These are phyloP conservation scores for Lipomyces mesembrius DNA, from an alignment of 805 yeast species.

Conservation along the genomic window DNA sequence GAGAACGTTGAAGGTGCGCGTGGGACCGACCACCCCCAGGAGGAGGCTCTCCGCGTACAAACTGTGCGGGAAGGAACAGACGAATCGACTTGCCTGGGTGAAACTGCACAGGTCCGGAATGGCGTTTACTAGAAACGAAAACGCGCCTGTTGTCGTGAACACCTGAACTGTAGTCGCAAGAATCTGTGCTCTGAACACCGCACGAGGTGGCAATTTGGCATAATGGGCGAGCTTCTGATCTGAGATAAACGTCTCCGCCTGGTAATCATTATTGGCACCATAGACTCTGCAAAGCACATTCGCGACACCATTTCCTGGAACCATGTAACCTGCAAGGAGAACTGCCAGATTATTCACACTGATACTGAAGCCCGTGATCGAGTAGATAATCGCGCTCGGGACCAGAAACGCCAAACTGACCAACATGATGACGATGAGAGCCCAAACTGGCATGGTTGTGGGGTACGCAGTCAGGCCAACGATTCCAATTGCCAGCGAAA, in stretches of 20 bases:
- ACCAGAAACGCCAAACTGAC: too few species aligned
- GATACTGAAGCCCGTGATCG: too few species aligned
- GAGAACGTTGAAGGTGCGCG: conserved; percentile 58
- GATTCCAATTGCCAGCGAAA: too few species aligned
- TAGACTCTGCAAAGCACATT: conserved; percentile 64
- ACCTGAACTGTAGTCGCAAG: conserved; percentile 53
- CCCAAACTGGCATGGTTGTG: too few species aligned
- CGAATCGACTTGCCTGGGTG: conserved; percentile 52
- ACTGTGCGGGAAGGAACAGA: conserved; percentile 53
- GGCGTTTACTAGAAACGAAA: conserved; percentile 38
- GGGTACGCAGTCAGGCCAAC: too few species aligned
- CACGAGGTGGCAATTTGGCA: conserved; percentile 64
- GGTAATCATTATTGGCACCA: conserved; percentile 59
- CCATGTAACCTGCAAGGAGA: too few species aligned
- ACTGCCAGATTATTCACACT: too few species aligned
- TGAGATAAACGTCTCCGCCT: conserved; percentile 60
- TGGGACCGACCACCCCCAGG: conserved; percentile 70
- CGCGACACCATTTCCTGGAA: too few species aligned
- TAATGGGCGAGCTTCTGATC: too few species aligned
- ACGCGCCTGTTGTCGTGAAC: conserved; percentile 50
- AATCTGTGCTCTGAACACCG: conserved; percentile 60
- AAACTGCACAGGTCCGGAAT: conserved; percentile 52
- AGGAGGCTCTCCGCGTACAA: conserved; percentile 61
- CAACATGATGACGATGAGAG: too few species aligned
- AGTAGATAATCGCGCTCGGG: too few species aligned